These are phyloP conservation scores for Hanseniaspora singularis DNA, from an alignment of 805 yeast genomes.

Conservation along the genomic window DNA sequence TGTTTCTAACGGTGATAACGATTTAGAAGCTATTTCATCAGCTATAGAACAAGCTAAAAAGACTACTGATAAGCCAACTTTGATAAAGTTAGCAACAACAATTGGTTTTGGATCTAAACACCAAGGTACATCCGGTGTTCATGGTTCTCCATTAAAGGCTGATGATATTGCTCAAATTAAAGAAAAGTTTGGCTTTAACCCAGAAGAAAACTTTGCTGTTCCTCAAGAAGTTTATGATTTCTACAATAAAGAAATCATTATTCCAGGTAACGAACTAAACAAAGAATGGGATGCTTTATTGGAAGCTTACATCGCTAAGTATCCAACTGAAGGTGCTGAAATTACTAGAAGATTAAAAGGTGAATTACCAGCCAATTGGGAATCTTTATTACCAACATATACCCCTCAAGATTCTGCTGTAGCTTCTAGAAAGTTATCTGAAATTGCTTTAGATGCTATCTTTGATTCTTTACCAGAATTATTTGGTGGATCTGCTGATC, in stretches of 20 bases:
- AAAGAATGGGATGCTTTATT: conserved; percentile 62
- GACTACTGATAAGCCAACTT: conserved; percentile 69
- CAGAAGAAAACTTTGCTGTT: conserved; percentile 64
- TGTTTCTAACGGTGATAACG: conserved; percentile 72
- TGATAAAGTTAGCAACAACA: conserved; percentile 78
- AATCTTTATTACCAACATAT: conserved; percentile 62
- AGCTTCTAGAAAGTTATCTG: conserved; percentile 91
- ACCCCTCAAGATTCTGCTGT: conserved; percentile 65
- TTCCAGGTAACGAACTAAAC: conserved; percentile 56
- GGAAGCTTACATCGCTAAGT: conserved; percentile 49
- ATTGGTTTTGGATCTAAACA: conserved; percentile 86
- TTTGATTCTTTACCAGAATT: conserved; percentile 67
- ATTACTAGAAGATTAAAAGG: conserved; percentile 63
- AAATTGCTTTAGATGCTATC: conserved; percentile 55
- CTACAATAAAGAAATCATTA: conserved; percentile 43
- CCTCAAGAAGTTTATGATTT: conserved; percentile 71
- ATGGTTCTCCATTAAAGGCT: conserved; percentile 90
- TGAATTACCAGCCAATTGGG: conserved; percentile 78
- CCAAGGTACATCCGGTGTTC: conserved; percentile 83
- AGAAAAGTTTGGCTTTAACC: conserved; percentile 75
- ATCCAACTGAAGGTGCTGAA: conserved; percentile 70
- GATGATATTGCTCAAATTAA: conserved; percentile 86
- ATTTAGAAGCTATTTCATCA: conserved; percentile 52
- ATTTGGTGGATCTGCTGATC: conserved; percentile 96
- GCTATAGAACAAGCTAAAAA: conserved; percentile 77